Conservation (phyloP, 2,329 filamentous ascomycete species). For the Penicillium sp. region DNA sequence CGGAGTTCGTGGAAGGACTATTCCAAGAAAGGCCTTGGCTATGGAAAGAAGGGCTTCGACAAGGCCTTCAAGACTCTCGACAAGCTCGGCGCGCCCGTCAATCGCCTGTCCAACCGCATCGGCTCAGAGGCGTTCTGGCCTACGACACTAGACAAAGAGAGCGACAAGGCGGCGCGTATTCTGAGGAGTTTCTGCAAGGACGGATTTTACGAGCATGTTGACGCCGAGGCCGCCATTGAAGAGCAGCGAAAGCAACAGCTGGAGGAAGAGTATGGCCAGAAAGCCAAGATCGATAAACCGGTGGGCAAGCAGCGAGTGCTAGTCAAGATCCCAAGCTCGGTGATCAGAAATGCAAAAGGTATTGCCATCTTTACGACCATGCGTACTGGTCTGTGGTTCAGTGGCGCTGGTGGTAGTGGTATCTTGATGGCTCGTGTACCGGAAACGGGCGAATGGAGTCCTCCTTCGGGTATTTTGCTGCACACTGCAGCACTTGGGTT, state of each 20-base stretch:
- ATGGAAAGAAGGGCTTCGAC: slow-evolving; percentile 64
- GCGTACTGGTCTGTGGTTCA: slow-evolving; percentile 88
- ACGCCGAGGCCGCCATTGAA: slow-evolving; percentile 31
- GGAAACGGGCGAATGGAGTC: slow-evolving; percentile 84
- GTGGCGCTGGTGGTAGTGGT: slow-evolving; percentile 84
- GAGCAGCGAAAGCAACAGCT: not conserved
- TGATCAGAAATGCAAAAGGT: slow-evolving; percentile 84
- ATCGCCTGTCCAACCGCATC: slow-evolving; percentile 74
- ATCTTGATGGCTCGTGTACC: slow-evolving; percentile 74
- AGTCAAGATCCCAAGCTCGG: slow-evolving; percentile 80
- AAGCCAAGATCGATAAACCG: slow-evolving; percentile 49
- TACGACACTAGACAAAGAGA: slow-evolving; percentile 78
- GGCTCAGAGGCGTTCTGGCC: slow-evolving; percentile 83
- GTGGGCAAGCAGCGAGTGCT: slow-evolving; percentile 61
- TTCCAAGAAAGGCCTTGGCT: slow-evolving; percentile 35
- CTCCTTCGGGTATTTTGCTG: slow-evolving; percentile 83
- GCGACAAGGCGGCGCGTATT: slow-evolving; percentile 86
- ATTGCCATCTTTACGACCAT: slow-evolving; percentile 94
- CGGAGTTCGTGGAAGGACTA: slow-evolving; percentile 50
- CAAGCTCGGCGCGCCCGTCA: slow-evolving; percentile 71
- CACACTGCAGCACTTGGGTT: slow-evolving; percentile 89
- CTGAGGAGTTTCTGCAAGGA: slow-evolving; percentile 85
- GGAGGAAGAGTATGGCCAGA: slow-evolving; percentile 20
- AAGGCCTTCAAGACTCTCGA: slow-evolving; percentile 66
- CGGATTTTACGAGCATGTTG: slow-evolving; percentile 55